Base-by-base conservation (phyloP, 257 asterid species). In the Solanum chmielewskii region DNA sequence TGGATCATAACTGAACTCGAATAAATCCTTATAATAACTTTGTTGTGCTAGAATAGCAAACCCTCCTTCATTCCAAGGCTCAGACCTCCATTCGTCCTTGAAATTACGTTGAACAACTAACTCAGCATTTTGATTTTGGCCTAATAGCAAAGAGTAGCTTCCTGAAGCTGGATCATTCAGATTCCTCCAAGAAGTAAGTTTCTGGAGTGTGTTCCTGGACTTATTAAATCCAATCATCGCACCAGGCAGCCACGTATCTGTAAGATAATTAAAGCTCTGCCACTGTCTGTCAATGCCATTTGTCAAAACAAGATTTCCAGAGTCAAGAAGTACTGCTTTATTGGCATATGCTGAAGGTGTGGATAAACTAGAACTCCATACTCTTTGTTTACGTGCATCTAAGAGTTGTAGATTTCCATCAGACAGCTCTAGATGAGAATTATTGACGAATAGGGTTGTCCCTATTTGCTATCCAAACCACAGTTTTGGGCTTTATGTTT, bases 391-490 rank as follows among this genome's bases (percentile, higher is more conserved):
- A 68, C 15, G 76, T 37, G 52, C 59, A 84, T 37, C 37, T 9
- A 84, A 84, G 35, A 84, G 77, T 44, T 62, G 52, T 62, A 84
- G 77, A 64, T 84, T 84, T 64, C 75, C 86, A 84, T 68, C 41
- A 20, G 41, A 62, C 5, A 62, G 27, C 42, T 59, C 25, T 62
- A 62, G 35, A 45, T 78, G 84, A 78, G 84, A 78, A 78, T 78
- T 45, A 27, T 45, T 78, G 42, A 6, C 15, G 64, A 35, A 90
- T 68, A 47, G 93, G 92, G 45, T 25, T 78, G 77, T 87, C 27
- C 27, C 27, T 25, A 25, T 92, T 92, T 56, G 92, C 93, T 21
- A 92, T 91, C 94, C 94, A 92, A 66, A 89, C 93, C 39, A 90
- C 91, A 2, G 93, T 90, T 88, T 35, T 87, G 0, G 11, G 44